phyloP scores from a whole-genome alignment of 2,329 filamentous ascomycete genomes.

The Catunica adiposa region DNA sequence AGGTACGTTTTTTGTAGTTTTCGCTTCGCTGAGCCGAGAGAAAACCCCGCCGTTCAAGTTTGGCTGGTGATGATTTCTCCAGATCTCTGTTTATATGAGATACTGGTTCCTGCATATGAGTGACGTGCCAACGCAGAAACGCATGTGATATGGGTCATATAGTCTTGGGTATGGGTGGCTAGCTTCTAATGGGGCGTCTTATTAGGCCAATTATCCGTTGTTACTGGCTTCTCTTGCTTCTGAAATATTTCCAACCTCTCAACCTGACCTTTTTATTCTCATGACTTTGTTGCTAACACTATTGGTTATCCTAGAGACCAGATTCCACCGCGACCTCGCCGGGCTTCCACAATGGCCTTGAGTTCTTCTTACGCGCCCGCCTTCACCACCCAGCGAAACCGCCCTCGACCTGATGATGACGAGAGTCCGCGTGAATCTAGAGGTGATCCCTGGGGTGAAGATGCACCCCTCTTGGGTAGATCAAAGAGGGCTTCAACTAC shows the following conservation, averaged over 20 bases:
- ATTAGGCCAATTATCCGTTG: background rate
- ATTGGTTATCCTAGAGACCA: conserved; percentile 32
- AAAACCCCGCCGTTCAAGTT: background rate
- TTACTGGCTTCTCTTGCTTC: background rate
- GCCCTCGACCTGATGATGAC: conserved; percentile 14
- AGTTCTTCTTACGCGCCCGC: conserved; percentile 15
- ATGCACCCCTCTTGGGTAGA: conserved; percentile 35
- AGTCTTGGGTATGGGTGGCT: background rate
- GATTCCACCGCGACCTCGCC: conserved; percentile 45
- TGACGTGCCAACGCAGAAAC: conserved; percentile 4
- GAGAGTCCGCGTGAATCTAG: conserved; percentile 27
- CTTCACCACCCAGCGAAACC: conserved; percentile 20
- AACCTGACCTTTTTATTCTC: background rate
- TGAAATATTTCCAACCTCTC: background rate
- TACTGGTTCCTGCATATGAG: conserved; percentile 4
- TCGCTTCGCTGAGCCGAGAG: background rate
- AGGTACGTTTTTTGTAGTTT: background rate
- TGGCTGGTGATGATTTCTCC: background rate
- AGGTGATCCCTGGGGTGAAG: conserved; percentile 33
- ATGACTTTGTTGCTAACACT: background rate
- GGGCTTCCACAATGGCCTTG: conserved; percentile 33
- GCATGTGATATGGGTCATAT: conserved; percentile 3
- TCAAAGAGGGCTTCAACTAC: conserved; percentile 18
- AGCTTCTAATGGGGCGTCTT: background rate
- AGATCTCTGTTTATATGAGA: too few species aligned